Conservation (phyloP, 2,329 filamentous ascomycete genomes). For the Didymellaceae sp. region DNA sequence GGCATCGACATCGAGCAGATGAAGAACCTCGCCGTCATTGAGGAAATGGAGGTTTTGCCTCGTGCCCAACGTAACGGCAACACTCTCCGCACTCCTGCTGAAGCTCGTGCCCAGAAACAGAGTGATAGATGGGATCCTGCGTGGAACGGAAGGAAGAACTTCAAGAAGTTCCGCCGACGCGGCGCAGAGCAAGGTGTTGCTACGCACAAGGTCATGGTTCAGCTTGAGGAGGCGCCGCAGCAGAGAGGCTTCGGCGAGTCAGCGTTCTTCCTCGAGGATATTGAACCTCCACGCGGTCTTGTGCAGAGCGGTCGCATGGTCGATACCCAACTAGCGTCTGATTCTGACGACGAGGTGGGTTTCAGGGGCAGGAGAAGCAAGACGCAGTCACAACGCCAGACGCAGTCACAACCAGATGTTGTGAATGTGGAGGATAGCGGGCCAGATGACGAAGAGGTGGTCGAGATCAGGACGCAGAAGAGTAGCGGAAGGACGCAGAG, state of each 20-base stretch:
- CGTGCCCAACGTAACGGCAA: conserved; percentile 14
- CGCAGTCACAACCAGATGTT: conserved; percentile 27
- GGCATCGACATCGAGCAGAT: conserved; percentile 75
- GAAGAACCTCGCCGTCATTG: conserved; percentile 75
- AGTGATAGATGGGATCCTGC: conserved; percentile 78
- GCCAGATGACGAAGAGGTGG: conserved; percentile 35
- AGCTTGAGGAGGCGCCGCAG: conserved; percentile 70
- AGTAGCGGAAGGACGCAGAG: conserved; percentile 35
- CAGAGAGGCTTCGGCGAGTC: conserved; percentile 76
- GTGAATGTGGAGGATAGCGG: conserved; percentile 43
- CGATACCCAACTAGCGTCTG: conserved; percentile 29
- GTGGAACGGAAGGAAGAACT: conserved; percentile 96
- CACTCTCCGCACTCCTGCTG: conserved; percentile 7
- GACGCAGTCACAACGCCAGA: conserved; percentile 17
- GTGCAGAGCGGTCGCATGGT: not conserved
- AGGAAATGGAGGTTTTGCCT: conserved; percentile 72
- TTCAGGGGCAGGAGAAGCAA: conserved; percentile 22
- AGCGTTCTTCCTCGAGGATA: conserved; percentile 72
- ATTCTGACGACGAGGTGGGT: conserved; percentile 31
- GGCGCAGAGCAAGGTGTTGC: conserved; percentile 48
- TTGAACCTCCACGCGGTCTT: conserved; percentile 16
- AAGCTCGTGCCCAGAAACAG: conserved; percentile 42
- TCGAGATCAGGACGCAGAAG: conserved; percentile 26
- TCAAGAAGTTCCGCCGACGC: conserved; percentile 79
- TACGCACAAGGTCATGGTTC: conserved; percentile 68